These are phyloP conservation scores for Prunus dulcis DNA, from an alignment of 306 rosid species.

Conservation along the genomic window DNA sequence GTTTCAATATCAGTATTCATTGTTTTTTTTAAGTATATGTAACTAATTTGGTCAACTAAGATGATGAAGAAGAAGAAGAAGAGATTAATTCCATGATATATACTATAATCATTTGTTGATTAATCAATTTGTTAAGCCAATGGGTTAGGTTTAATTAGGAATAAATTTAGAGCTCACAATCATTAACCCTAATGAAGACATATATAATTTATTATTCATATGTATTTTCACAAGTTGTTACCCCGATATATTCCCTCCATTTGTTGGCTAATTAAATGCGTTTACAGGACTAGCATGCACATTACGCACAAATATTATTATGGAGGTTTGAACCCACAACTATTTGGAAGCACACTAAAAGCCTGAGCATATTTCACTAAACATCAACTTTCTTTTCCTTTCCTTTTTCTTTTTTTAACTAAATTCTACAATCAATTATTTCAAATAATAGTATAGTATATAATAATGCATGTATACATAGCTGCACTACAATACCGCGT, in stretches of 20 bases:
- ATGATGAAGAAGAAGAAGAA: background rate
- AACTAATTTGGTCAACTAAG: background rate
- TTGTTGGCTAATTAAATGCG: conserved; percentile 24
- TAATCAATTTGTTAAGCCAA: background rate
- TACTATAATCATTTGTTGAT: background rate
- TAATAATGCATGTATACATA: background rate
- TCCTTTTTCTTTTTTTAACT: too few relatives aligned
- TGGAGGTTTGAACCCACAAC: fast-evolving
- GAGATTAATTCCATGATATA: background rate
- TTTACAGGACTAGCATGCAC: background rate
- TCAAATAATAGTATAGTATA: background rate
- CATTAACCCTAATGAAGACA: conserved; percentile 19
- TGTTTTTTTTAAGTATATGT: too few relatives aligned
- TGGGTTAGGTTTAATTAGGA: background rate
- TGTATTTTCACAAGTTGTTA: conserved; percentile 23
- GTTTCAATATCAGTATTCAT: too few relatives aligned
- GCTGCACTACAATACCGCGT: background rate
- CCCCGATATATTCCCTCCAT: conserved; percentile 39
- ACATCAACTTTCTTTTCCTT: too few relatives aligned
- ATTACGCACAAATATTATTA: fast-evolving
- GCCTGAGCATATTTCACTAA: too few relatives aligned
- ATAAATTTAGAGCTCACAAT: conserved; percentile 29
- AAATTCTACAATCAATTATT: background rate
- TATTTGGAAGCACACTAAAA: too few relatives aligned
- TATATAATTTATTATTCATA: conserved; percentile 20